These are phyloP conservation scores for Collariella sp. DNA, from an alignment of 495 filamentous ascomycete species.

Conservation along the genomic window DNA sequence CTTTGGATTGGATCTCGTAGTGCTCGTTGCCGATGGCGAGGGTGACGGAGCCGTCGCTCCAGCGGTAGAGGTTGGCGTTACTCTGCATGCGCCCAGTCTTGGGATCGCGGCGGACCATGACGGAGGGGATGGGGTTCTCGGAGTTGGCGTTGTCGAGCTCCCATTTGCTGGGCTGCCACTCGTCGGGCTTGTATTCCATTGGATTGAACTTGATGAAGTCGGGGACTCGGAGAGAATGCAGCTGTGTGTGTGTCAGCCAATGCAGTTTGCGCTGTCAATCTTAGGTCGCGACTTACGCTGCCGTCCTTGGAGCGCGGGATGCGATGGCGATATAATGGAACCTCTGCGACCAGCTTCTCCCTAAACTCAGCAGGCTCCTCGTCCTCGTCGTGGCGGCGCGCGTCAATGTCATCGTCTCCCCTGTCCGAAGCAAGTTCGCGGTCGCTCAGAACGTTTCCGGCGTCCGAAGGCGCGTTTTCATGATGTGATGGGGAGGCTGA, in stretches of 20 bases:
- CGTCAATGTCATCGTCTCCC: slow-evolving; percentile 42
- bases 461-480: slow-evolving; percentile 24
- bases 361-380: slow-evolving; percentile 38
- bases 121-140: slow-evolving; percentile 31
- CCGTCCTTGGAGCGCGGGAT: slow-evolving; percentile 65
- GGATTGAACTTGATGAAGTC: slow-evolving; percentile 71
- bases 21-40: slow-evolving; percentile 65
- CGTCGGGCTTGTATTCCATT: slow-evolving; percentile 60
- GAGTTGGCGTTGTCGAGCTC: slow-evolving; percentile 37
- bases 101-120: slow-evolving; percentile 35
- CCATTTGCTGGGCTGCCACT: slow-evolving; percentile 48
- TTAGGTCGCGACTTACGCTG: slow-evolving; percentile 35
- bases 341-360: slow-evolving; percentile 49
- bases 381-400: slow-evolving; percentile 35
- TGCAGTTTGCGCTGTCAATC: not conserved
- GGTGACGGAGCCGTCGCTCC: slow-evolving; percentile 80
- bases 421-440: slow-evolving; percentile 75
- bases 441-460: slow-evolving; percentile 46
- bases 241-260: slow-evolving; percentile 34
- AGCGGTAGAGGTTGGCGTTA: slow-evolving; percentile 67
- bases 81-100: slow-evolving; percentile 52
- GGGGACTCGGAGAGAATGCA: slow-evolving; percentile 72
- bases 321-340: slow-evolving; percentile 53
- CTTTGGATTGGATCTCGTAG: slow-evolving; percentile 68
- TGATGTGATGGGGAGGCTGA: slow-evolving; percentile 10